Percentiles rank a stretch among this genome's conserved stretches.
These are phyloP conservation scores for Leptodontidium sp. DNA, from an alignment of 2,329 filamentous ascomycete genomes.

Conservation along the genomic window DNA sequence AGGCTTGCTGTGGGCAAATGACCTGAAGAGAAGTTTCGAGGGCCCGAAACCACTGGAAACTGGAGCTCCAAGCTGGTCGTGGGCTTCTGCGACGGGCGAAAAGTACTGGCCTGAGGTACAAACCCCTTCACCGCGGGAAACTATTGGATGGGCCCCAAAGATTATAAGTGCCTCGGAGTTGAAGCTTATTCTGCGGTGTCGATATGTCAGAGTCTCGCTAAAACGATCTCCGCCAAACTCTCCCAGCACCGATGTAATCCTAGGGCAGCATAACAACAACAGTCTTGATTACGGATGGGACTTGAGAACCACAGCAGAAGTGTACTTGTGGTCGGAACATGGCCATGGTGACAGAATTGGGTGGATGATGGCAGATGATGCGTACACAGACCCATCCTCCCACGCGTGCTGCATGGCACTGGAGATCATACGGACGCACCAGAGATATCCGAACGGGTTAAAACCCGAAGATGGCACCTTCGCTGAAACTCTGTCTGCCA, in stretches of 20 bases:
- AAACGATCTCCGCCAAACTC: neutral
- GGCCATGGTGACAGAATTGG: neutral
- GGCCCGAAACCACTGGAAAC: neutral
- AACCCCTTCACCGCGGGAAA: neutral
- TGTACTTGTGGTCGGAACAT: neutral
- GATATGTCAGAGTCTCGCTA: neutral
- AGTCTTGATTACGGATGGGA: neutral
- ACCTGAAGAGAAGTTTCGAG: neutral
- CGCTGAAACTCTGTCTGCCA: neutral
- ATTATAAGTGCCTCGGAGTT: neutral
- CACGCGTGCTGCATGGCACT: neutral
- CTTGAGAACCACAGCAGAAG: neutral
- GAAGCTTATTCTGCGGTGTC: neutral
- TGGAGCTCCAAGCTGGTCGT: constrained; percentile 1
- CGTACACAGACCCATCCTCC: neutral
- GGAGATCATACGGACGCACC: neutral
- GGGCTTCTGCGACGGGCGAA: neutral
- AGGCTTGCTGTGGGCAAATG: neutral
- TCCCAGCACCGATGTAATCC: too few relatives aligned
- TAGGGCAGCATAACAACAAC: too few relatives aligned
- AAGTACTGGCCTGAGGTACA: too few relatives aligned
- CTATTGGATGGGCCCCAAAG: neutral
- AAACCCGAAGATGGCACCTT: neutral
- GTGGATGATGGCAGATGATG: neutral
- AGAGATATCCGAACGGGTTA: neutral